Percentiles rank a stretch among this genome's conserved stretches.
These are phyloP conservation scores for Pleurotus tuoliensis DNA, from an alignment of 768 basidiomycete genomes.

Conservation along the genomic window DNA sequence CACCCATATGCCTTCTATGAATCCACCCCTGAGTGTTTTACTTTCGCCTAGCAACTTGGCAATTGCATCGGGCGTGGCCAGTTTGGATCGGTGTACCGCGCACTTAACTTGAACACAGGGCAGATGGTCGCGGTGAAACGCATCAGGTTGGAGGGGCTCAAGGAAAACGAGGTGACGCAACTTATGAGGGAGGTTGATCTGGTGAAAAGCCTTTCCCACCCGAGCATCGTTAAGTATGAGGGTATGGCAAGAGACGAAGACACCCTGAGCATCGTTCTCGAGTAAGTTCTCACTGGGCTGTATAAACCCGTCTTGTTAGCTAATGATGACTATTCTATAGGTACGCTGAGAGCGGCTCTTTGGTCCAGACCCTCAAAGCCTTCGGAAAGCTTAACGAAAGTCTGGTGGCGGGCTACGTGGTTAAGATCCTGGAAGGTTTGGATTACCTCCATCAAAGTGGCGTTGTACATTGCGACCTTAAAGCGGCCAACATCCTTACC, in stretches of 20 bases:
- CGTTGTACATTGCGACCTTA: slow-evolving; percentile 97
- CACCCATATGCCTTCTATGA: slow-evolving; percentile 8
- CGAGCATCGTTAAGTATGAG: slow-evolving; percentile 96
- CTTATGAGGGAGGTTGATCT: slow-evolving; percentile 95
- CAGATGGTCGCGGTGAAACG: slow-evolving; percentile 99
- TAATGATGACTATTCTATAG: slow-evolving; percentile 35
- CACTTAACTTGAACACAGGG: slow-evolving; percentile 89
- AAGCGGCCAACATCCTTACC: slow-evolving; percentile 97
- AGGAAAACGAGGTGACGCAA: slow-evolving; percentile 85
- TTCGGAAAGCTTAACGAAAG: slow-evolving; percentile 93
- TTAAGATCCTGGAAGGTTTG: slow-evolving; percentile 94
- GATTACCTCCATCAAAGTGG: slow-evolving; percentile 87
- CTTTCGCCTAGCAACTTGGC: slow-evolving; percentile 77
- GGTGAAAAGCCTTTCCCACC: slow-evolving; percentile 86
- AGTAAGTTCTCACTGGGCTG: slow-evolving; percentile 53
- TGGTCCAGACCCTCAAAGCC: slow-evolving; percentile 88
- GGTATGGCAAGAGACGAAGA: slow-evolving; percentile 90
- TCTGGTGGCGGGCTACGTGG: slow-evolving; percentile 88
- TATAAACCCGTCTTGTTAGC: slow-evolving; percentile 14
- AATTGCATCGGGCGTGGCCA: slow-evolving; percentile 97
- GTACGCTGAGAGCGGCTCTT: slow-evolving; percentile 94
- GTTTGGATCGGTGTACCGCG: slow-evolving; percentile 94
- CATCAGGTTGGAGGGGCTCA: slow-evolving; percentile 84
- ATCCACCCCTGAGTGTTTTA: slow-evolving; percentile 7
- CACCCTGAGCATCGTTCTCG: slow-evolving; percentile 88